Percentiles rank a stretch among this genome's conserved stretches.
phyloP scores from a whole-genome alignment of 1,139 yeast genomes.

The Yamadazyma diddensiae region DNA sequence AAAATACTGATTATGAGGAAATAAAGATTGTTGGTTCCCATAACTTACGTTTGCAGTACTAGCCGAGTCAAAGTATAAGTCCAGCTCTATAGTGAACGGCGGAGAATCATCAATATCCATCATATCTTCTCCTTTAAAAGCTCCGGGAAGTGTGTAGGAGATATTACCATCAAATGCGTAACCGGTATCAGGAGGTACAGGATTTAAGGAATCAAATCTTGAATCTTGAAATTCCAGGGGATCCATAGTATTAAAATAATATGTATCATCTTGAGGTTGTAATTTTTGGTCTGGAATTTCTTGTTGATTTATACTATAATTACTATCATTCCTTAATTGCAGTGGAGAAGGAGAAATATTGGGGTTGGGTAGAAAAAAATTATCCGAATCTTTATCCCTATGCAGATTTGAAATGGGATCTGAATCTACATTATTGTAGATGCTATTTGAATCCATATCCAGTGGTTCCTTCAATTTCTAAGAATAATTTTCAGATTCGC shows the following conservation, averaged over 20 bases:
- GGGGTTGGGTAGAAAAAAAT: neutral
- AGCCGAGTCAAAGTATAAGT: slow-evolving; percentile 20
- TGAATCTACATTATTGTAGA: neutral
- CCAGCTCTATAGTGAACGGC: slow-evolving; percentile 39
- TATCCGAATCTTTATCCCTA: no score
- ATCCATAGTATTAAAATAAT: neutral
- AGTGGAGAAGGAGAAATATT: no score
- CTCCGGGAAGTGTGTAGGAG: slow-evolving; percentile 25
- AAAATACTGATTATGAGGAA: slow-evolving; percentile 15
- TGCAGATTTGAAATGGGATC: no score
- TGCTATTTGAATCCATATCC: neutral
- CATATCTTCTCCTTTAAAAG: slow-evolving; percentile 23
- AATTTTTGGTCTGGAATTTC: neutral
- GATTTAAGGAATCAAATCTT: slow-evolving; percentile 1
- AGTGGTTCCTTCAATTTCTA: neutral
- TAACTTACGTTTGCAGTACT: slow-evolving; percentile 5
- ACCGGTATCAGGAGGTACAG: slow-evolving; percentile 1
- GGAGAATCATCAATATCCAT: slow-evolving; percentile 43
- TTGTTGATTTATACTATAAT: no score
- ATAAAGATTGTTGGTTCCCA: slow-evolving; percentile 9
- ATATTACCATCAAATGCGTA: neutral
- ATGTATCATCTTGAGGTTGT: neutral
- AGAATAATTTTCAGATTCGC: neutral
- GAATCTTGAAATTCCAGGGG: neutral
- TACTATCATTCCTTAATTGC: no score